These are phyloP conservation scores for Mortierella sp. DNA, from an alignment of 371 early-diverging fungal genomes.

Conservation along the genomic window DNA sequence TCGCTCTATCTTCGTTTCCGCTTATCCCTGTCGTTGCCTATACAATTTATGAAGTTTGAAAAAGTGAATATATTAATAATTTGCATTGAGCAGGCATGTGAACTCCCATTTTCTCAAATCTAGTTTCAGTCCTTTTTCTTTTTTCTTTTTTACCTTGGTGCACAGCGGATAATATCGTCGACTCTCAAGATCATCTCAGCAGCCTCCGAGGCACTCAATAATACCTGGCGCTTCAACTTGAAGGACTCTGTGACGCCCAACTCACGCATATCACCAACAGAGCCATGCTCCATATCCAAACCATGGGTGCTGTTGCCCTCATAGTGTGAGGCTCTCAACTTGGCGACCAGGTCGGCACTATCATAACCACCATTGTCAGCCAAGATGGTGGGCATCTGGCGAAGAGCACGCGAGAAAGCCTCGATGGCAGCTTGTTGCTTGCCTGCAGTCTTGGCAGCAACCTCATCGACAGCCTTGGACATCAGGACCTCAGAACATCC, in stretches of 20 bases:
- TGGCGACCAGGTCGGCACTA: conserved; percentile 92
- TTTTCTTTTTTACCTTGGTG: conserved; percentile 74
- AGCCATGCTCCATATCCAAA: conserved; percentile 92
- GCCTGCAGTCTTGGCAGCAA: conserved; percentile 92
- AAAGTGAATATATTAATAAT: background rate
- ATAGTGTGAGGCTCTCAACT: conserved; percentile 94
- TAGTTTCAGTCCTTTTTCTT: background rate
- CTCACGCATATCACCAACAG: conserved; percentile 87
- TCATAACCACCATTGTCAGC: conserved; percentile 99
- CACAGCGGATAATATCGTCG: conserved; percentile 98
- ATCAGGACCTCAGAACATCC: conserved; percentile 98
- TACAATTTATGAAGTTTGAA: background rate
- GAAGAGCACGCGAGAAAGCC: conserved; percentile 96
- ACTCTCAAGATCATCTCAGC: conserved; percentile 99
- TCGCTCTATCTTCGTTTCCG: background rate
- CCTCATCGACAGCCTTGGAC: conserved; percentile 96
- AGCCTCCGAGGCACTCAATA: conserved; percentile 97
- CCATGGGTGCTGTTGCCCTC: conserved; percentile 87
- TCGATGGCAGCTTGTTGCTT: conserved; percentile 98
- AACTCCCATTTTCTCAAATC: background rate
- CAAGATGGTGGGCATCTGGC: conserved; percentile 98
- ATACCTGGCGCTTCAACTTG: conserved; percentile 98
- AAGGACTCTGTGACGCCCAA: conserved; percentile 97
- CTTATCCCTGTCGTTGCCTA: conserved; percentile 32
- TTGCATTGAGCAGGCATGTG: background rate